A percentile compares a stretch with the other conserved stretches of the same genome.
Evolutionary conservation across 164 flowering plant species (phyloP).

Genomic region (Litsea cubeba): DNA sequence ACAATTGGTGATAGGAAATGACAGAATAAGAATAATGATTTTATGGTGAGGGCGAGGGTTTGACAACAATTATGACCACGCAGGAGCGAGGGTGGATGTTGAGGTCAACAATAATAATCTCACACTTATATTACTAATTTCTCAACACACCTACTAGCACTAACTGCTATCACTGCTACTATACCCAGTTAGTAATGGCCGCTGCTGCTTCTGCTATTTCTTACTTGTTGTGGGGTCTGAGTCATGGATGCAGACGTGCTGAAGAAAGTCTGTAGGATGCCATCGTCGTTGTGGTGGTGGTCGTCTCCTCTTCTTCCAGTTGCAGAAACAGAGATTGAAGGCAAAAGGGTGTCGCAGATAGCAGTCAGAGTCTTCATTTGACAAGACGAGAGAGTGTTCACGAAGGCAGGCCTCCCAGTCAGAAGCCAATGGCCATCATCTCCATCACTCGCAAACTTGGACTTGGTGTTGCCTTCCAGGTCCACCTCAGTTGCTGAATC

Average conservation of each 20-base stretch:
- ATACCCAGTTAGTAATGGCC: not conserved
- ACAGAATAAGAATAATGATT: no score
- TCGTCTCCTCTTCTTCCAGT: conserved; percentile 2
- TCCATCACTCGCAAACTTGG: not conserved
- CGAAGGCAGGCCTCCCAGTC: conserved; percentile 6
- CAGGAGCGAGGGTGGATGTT: no score
- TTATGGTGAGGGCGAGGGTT: no score
- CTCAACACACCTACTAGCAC: not conserved
- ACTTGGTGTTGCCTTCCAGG: not conserved
- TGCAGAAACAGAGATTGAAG: conserved; percentile 23
- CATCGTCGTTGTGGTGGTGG: conserved; percentile 1
- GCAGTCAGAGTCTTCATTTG: conserved; percentile 63
- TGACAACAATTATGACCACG: no score
- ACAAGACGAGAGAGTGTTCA: conserved; percentile 26
- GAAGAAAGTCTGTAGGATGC: conserved; percentile 30
- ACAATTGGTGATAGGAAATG: no score
- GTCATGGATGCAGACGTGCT: conserved; percentile 68
- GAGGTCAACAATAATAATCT: no score
- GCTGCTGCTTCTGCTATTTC: conserved; percentile 4
- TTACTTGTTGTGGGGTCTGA: conserved; percentile 55
- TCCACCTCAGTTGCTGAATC: not conserved
- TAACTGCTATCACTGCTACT: not conserved
- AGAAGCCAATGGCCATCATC: conserved; percentile 8
- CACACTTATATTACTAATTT: not conserved
- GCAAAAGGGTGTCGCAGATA: conserved; percentile 59